These are phyloP conservation scores for Orychophragmus violaceus DNA, from an alignment of 345 rosid species.

Conservation along the genomic window DNA sequence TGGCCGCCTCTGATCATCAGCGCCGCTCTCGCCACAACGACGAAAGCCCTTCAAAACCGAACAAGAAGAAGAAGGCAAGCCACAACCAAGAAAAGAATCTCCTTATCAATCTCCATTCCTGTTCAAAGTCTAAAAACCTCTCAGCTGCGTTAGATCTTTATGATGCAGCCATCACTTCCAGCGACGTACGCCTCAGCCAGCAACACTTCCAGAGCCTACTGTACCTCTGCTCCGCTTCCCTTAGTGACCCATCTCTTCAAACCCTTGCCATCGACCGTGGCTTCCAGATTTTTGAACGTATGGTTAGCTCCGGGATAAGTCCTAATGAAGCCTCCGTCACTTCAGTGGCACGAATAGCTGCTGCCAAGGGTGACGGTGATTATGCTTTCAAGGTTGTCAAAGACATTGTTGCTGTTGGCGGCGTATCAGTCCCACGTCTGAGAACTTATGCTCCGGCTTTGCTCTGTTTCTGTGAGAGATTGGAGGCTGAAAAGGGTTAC, in stretches of 20 bases:
- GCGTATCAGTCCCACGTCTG: slow-evolving; percentile 45
- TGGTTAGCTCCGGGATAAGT: slow-evolving; percentile 41
- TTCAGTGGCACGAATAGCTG: slow-evolving; percentile 58
- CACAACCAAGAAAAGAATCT: slow-evolving; percentile 53
- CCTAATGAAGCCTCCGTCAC: slow-evolving; percentile 75
- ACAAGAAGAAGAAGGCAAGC: slow-evolving; percentile 40
- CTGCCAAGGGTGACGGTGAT: slow-evolving; percentile 67
- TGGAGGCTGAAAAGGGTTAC: slow-evolving; percentile 65
- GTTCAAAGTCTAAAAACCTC: slow-evolving; percentile 58
- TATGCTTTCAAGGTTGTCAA: slow-evolving; percentile 62
- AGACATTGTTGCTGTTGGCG: slow-evolving; percentile 38
- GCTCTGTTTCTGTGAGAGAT: slow-evolving; percentile 57
- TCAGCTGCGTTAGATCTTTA: slow-evolving; percentile 58
- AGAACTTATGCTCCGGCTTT: slow-evolving; percentile 74
- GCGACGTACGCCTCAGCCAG: slow-evolving; percentile 41
- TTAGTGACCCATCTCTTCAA: slow-evolving; percentile 20
- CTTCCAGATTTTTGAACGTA: slow-evolving; percentile 50
- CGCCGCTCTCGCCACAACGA: slow-evolving; percentile 3
- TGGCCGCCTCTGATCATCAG: slow-evolving; percentile 29
- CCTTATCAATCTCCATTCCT: slow-evolving; percentile 50
- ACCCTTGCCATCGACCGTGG: slow-evolving; percentile 38
- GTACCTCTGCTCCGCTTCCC: slow-evolving; percentile 51
- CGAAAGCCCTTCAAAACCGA: slow-evolving; percentile 18
- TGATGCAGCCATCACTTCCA: slow-evolving; percentile 39
- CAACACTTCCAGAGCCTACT: slow-evolving; percentile 63